phyloP scores from a whole-genome alignment of 2,329 filamentous ascomycete species.

The Xylaria sp. region DNA sequence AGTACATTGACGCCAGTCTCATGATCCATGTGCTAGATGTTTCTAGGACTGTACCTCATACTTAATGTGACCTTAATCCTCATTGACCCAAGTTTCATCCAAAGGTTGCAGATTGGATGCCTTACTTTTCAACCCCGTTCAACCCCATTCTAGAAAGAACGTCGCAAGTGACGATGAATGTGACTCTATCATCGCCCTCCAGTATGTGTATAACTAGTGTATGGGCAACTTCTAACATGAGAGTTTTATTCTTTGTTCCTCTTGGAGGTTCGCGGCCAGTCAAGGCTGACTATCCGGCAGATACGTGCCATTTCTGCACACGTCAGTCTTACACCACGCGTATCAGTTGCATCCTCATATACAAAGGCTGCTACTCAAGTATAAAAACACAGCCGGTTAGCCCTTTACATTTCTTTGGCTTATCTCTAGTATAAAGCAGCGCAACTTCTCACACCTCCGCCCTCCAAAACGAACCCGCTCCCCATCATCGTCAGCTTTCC shows the following conservation, averaged over 20 bases:
- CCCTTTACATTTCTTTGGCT: neutral
- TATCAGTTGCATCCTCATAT: neutral
- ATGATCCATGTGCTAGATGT: neutral
- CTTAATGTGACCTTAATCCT: neutral
- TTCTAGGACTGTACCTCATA: neutral
- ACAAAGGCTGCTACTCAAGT: neutral
- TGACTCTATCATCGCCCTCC: neutral
- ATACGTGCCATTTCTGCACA: slow-evolving; percentile 1
- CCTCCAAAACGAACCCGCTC: neutral
- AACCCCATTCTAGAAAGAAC: neutral
- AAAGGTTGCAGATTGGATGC: neutral
- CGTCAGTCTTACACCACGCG: neutral
- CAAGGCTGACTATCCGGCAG: neutral
- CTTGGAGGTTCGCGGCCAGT: neutral
- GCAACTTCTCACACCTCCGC: neutral
- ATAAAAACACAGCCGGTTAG: slow-evolving; percentile 9
- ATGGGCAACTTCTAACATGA: neutral
- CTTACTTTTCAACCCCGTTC: neutral
- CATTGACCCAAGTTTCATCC: neutral
- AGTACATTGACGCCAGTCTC: neutral
- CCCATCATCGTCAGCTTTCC: neutral
- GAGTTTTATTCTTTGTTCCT: neutral
- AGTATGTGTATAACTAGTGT: neutral
- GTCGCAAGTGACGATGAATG: neutral
- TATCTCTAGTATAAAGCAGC: neutral